A percentile compares a stretch with the other conserved stretches of the same genome.
phyloP scores from a whole-genome alignment of 768 basidiomycete genomes.

The Pulveroboletus frians region DNA sequence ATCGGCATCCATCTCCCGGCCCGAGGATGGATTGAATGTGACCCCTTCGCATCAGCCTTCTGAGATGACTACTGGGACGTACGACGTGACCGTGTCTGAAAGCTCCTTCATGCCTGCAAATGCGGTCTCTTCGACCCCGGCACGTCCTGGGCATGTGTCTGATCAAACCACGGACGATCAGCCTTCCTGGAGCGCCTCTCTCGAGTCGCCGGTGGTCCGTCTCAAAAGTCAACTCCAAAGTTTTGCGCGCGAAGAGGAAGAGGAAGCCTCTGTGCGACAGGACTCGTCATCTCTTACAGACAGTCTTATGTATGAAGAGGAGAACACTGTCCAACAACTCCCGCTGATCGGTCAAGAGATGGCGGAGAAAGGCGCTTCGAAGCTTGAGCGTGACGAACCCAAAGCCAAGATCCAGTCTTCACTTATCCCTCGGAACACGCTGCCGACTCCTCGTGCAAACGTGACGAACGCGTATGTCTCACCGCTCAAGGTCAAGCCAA shows the following conservation, averaged over 20 bases:
- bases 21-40: constrained; percentile 5
- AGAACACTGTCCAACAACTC: constrained; percentile 24
- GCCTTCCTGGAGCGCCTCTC: constrained; percentile 65
- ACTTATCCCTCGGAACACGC: constrained; percentile 18
- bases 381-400: constrained; percentile 46
- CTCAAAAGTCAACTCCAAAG: constrained; percentile 59
- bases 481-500: constrained; percentile 51
- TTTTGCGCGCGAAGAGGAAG: constrained; percentile 39
- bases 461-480: constrained; percentile 34
- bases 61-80: constrained; percentile 10
- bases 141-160: constrained; percentile 31
- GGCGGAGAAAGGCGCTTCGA: constrained; percentile 37
- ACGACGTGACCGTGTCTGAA: constrained; percentile 50
- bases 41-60: constrained; percentile 13
- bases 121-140: constrained; percentile 77
- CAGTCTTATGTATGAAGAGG: constrained; percentile 30
- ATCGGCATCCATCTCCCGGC: constrained; percentile 4
- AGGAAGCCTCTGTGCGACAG: constrained; percentile 25
- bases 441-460: constrained; percentile 36
- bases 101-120: constrained; percentile 71
- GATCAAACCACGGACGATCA: constrained; percentile 43
- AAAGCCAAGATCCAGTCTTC: constrained; percentile 45
- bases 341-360: constrained; percentile 40
- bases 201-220: constrained; percentile 70
- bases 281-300: constrained; percentile 20